Conservation (phyloP, 2,329 filamentous ascomycete genomes). For the Zymoseptoria crescenta region DNA sequence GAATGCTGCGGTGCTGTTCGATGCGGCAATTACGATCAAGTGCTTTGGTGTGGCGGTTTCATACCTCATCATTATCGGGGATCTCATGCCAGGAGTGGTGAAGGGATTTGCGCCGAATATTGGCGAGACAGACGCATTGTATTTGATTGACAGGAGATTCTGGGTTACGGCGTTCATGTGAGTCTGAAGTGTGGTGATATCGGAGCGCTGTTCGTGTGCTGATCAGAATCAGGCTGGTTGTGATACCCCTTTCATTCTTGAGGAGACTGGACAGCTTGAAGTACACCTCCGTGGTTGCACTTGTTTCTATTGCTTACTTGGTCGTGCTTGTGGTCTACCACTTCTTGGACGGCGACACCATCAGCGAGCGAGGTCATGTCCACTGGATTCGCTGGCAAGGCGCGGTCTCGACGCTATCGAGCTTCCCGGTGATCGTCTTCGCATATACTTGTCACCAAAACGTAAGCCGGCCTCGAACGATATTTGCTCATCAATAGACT, state of each 20-base stretch:
- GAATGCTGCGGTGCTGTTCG: constrained; percentile 90
- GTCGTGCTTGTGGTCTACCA: constrained; percentile 91
- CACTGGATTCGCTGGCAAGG: constrained; percentile 72
- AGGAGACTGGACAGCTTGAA: constrained; percentile 89
- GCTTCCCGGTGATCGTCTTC: constrained; percentile 91
- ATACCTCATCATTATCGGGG: constrained; percentile 97
- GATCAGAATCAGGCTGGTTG: constrained; percentile 56
- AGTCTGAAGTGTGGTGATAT: constrained; percentile 18
- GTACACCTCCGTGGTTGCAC: constrained; percentile 86
- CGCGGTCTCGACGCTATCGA: constrained; percentile 68
- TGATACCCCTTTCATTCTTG: constrained; percentile 90
- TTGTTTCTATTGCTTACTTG: constrained; percentile 89
- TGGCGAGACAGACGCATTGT: constrained; percentile 55
- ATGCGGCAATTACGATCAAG: constrained; percentile 91
- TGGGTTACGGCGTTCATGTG: constrained; percentile 98
- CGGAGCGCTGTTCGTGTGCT: constrained; percentile 5
- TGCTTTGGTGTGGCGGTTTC: constrained; percentile 97
- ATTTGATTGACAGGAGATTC: constrained; percentile 82
- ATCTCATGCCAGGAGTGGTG: constrained; percentile 93
- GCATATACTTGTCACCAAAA: constrained; percentile 99
- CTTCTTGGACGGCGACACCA: constrained; percentile 69
- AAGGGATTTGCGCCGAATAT: constrained; percentile 57
- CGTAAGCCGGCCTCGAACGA: constrained; percentile 43
- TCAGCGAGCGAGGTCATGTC: constrained; percentile 65
- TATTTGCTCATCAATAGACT: background rate